Evolutionary conservation across 116 monocot genomes (phyloP), one percentile per base, ranked within the genome.

Genomic region (Phalaenopsis hybrid): DNA sequence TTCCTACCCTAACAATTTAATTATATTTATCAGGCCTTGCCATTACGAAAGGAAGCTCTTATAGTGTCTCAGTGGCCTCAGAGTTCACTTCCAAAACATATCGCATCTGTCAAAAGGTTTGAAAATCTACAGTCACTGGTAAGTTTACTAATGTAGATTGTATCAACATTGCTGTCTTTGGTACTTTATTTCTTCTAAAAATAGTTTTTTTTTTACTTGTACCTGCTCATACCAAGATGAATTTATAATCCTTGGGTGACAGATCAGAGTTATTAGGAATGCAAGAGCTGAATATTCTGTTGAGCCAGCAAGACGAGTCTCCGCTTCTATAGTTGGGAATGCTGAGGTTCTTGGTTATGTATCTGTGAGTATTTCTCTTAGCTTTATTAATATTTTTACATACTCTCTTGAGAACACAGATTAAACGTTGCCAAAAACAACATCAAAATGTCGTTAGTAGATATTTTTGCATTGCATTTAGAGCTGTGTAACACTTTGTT

Each of bases 271-370:
- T n/a, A 94, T 98, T 57, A 87, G 97, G 57, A 98, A 94, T 89
- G 92, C 88, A 58, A 83, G 97, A 80, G 95, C 97, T 55, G 95
- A 98, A 82, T 94, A 98, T 85, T 98, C 97, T 78, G 97, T 98
- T 81, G 97, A 94, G 88, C 97, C 94, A 49, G 91, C 90, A 82
- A 98, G 93, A 82, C 94, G 89, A 21, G 92, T 98, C 81, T 98
- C 97, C 83, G 95, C 94, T 55, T 91, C 87, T 33, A 82, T 98
- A 81, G 97, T 98, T 85, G 94, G 93, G 45, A 86, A 82, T 75
- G 12, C 87, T 41, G 93, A 98, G 83, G 95, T 93, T 70, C 89
- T 94, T 82, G 79, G 81, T 52, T 98, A 98, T 77, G 86, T 93
- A 82, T 90, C 91, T 78, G 94, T 98, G 83, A 93, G 97, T 86